A percentile compares a stretch with the other conserved stretches of the same genome.
Conservation (phyloP, 2,329 filamentous ascomycete species). For the Pseudogymnoascus sp. region DNA sequence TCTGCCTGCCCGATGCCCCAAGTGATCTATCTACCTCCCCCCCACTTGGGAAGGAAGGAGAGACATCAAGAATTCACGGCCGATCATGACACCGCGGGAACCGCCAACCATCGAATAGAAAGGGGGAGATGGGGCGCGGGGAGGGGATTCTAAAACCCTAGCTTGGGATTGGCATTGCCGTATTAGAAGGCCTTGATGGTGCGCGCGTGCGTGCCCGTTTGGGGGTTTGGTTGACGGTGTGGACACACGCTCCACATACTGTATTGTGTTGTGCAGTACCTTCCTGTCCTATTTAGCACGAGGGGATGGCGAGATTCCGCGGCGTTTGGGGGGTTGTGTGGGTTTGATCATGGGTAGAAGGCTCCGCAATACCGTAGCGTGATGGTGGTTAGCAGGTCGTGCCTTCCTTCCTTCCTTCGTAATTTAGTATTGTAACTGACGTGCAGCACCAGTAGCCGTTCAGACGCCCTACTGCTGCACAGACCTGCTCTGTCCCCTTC, state of each 20-base stretch:
- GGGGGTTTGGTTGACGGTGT: too few species aligned
- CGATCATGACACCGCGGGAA: background rate
- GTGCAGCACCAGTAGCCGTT: background rate
- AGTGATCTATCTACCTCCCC: too few species aligned
- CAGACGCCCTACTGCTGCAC: background rate
- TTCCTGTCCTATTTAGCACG: too few species aligned
- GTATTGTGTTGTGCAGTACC: too few species aligned
- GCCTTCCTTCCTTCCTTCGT: background rate
- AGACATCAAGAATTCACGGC: too few species aligned
- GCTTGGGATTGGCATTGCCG: background rate
- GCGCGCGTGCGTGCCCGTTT: too few species aligned
- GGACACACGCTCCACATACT: too few species aligned
- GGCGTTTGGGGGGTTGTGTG: background rate
- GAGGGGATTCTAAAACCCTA: background rate
- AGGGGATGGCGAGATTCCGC: background rate
- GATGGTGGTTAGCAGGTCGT: too few species aligned
- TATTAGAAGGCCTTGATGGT: too few species aligned
- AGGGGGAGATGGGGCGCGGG: background rate
- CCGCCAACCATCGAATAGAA: background rate
- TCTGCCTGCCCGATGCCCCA: too few species aligned
- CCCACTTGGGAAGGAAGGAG: too few species aligned
- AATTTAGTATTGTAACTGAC: background rate
- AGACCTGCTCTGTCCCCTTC: background rate
- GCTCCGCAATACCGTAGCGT: background rate
- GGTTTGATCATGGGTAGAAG: background rate